Base-by-base conservation (phyloP, 1,139 yeast species). In the Geotrichum aggregatum region DNA sequence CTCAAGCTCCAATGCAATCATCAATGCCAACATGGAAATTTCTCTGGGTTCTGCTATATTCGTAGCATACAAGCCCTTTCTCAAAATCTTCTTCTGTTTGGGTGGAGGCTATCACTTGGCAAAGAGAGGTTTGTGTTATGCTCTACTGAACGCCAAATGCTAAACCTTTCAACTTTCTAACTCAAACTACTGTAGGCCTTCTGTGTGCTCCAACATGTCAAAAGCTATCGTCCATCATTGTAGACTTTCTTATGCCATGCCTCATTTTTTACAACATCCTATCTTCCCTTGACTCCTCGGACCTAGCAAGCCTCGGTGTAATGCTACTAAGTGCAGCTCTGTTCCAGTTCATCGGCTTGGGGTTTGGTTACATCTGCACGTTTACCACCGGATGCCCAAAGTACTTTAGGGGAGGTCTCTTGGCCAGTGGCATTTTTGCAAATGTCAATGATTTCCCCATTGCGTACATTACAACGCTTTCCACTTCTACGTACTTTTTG, bases 401-500 rank as follows among this genome's bases (percentile, higher is more conserved):
- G 58, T 71, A 78, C 49, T 89, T 95, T 95, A 70, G 78, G 44
- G 95, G 96, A 50, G 96, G 96, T 0, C 70, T 80, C 33, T 65
- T 79, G 42, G 78, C 85, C 11, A 89, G 87, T n/a, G 92, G 95
- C 0, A 72, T 86, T 43, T 80, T 87, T 54, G 68, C 66, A 52
- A 71, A 71, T 51, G 58, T 86, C 47, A 81, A 92, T 8, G 96
- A 89, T 69, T 73, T 89, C 56, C 96, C 96, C 0, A 86, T 89
- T 61, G 96, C 96, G 0, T 88, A 88, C 61, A 75, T 89, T 40
- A 95, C 87, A 62, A 84, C 95, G 1, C 71, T 89, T 66, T 82
- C 86, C 34, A 73, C 78, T n/a, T 83, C 89, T 0, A 74, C 80
- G 0, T 73, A 79, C 1, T 84, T 91, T 61, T 69, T 80, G 0